Base-by-base conservation (phyloP, 2,329 filamentous ascomycete species). In the Arthrinium puccinioides region DNA sequence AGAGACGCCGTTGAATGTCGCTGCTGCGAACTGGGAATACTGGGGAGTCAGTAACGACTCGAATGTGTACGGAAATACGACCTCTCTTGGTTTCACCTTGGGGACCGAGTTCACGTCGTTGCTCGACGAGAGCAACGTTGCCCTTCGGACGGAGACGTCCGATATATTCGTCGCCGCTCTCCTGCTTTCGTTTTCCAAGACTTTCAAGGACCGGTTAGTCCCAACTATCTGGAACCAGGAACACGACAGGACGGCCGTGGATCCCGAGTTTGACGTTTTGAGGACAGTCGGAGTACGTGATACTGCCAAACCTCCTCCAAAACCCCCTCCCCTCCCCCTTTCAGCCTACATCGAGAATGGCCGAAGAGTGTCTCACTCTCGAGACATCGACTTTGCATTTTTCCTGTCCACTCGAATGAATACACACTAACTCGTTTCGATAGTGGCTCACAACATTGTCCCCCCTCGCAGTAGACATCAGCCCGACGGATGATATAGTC, bases 271-370 rank as follows among this genome's bases (percentile, higher is more conserved):
- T 10, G 70, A 79, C 51, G 63, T 77, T 1, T 66, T 68, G 5
- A 62, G 74, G 36, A 79, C 74, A 0, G 72, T 79, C 0, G 76
- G 75, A n/a, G n/a, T n/a, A n/a, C n/a, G n/a, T n/a, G n/a, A n/a
- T n/a, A n/a, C n/a, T n/a, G n/a, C n/a, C n/a, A n/a, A n/a, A n/a
- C n/a, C n/a, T n/a, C n/a, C n/a, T n/a, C n/a, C n/a, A n/a, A n/a
- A n/a, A n/a, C n/a, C n/a, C n/a, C n/a, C n/a, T n/a, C n/a, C n/a
- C n/a, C n/a, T n/a, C n/a, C n/a, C n/a, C n/a, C n/a, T n/a, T n/a
- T n/a, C n/a, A n/a, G n/a, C n/a, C n/a, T n/a, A n/a, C n/a, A n/a
- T n/a, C n/a, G n/a, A n/a, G n/a, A n/a, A n/a, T n/a, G n/a, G n/a
- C n/a, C n/a, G n/a, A n/a, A n/a, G n/a, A n/a, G n/a, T n/a, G n/a